phyloP scores from a whole-genome alignment of 495 filamentous ascomycete species.

The Penicillium chermesinum region DNA sequence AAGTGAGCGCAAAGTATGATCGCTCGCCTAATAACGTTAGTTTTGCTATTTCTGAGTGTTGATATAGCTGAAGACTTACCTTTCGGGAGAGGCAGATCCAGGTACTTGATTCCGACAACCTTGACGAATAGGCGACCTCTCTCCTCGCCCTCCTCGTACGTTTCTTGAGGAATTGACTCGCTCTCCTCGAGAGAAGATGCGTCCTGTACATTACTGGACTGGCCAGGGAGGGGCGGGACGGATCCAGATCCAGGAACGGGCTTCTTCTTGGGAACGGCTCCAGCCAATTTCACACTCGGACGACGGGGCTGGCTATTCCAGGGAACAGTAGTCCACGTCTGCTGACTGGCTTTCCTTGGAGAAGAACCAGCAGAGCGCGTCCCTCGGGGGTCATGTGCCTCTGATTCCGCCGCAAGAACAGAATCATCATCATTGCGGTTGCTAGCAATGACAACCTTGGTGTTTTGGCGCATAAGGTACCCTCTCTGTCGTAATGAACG shows the following conservation, averaged over 20 bases:
- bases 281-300: conserved; percentile 56
- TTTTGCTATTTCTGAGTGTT: conserved; percentile 9
- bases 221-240: conserved; percentile 81
- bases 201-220: conserved; percentile 69
- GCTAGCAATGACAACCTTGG: conserved; percentile 86
- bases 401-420: conserved; percentile 39
- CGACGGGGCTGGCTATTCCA: conserved; percentile 81
- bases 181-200: conserved; percentile 56
- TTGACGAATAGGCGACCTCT: conserved; percentile 94
- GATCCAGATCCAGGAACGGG: conserved; percentile 46
- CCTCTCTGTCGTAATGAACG: conserved; percentile 70
- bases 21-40: conserved; percentile 63
- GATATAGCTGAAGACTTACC: conserved; percentile 50
- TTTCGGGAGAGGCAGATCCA: conserved; percentile 84
- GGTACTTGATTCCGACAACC: conserved; percentile 91
- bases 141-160: conserved; percentile 74
- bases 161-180: conserved; percentile 48
- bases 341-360: conserved; percentile 68
- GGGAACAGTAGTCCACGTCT: conserved; percentile 92
- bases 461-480: conserved; percentile 98
- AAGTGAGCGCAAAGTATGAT: conserved; percentile 85
- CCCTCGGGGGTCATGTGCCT: conserved; percentile 48
- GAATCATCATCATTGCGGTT: conserved; percentile 55
- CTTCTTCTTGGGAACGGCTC: conserved; percentile 61
- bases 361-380: conserved; percentile 64